phyloP scores from a whole-genome alignment of 768 basidiomycete species.

The Auriscalpium microsporum region DNA sequence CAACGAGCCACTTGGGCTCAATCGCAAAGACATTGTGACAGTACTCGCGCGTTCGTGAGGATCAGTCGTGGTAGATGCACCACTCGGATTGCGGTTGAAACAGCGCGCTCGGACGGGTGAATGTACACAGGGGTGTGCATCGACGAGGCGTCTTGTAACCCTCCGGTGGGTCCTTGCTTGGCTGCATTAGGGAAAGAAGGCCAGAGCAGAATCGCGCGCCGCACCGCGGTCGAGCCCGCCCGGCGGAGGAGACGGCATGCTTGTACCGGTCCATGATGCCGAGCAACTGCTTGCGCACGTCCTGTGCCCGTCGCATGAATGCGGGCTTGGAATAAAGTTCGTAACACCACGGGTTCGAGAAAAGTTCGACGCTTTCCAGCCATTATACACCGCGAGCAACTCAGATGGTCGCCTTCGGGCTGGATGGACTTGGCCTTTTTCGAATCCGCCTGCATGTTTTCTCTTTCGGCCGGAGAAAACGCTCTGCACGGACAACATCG shows the following conservation, averaged over 20 bases:
- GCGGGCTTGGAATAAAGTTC: slow-evolving; percentile 98
- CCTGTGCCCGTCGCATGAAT: slow-evolving; percentile 96
- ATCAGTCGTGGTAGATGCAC: slow-evolving; percentile 95
- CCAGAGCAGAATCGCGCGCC: slow-evolving; percentile 97
- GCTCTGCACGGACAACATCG: slow-evolving; percentile 93
- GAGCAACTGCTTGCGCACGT: slow-evolving; percentile 93
- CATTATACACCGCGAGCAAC: slow-evolving; percentile 91
- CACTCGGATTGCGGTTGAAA: slow-evolving; percentile 98
- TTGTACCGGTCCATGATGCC: slow-evolving; percentile 99
- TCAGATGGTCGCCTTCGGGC: slow-evolving; percentile 94
- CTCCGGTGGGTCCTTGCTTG: slow-evolving; percentile 96
- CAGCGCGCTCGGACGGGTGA: slow-evolving; percentile 92
- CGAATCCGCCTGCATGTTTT: slow-evolving; percentile 99
- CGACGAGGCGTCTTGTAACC: slow-evolving; percentile 96
- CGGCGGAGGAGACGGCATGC: slow-evolving; percentile 91
- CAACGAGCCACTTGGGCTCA: slow-evolving; percentile 97
- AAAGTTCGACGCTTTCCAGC: slow-evolving; percentile 94
- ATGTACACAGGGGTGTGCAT: slow-evolving; percentile 99
- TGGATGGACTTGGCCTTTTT: slow-evolving; percentile 99
- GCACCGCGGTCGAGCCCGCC: slow-evolving; percentile 88
- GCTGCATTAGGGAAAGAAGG: slow-evolving; percentile 97
- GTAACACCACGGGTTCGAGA: slow-evolving; percentile 99
- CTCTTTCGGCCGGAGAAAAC: slow-evolving; percentile 98
- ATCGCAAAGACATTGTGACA: slow-evolving; percentile 90
- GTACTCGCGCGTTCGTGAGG: slow-evolving; percentile 93